phyloP scores from a whole-genome alignment of 2,329 filamentous ascomycete species.

The Apiospora rasikravindrae region DNA sequence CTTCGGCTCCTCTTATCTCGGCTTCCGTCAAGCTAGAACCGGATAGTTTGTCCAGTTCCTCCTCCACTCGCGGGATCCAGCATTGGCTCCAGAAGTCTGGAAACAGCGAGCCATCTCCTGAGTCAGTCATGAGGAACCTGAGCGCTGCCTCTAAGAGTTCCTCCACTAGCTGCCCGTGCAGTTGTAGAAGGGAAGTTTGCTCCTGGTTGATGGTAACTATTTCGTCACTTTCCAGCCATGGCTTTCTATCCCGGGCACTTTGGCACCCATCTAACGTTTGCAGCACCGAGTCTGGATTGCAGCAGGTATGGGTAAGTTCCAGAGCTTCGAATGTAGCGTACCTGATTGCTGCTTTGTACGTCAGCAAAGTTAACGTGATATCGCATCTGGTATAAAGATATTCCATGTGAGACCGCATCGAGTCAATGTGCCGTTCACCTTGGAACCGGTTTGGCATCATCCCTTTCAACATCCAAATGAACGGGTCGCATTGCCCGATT shows the following conservation, averaged over 20 bases:
- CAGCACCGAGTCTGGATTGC: background rate
- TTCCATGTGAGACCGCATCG: too few species aligned
- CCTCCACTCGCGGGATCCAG: conserved; percentile 4
- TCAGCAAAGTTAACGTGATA: background rate
- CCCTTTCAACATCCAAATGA: conserved; percentile 18
- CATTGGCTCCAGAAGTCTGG: background rate
- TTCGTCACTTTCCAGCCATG: background rate
- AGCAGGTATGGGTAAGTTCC: background rate
- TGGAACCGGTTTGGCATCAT: background rate
- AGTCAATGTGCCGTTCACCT: too few species aligned
- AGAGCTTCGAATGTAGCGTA: background rate
- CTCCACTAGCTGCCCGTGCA: conserved; percentile 12
- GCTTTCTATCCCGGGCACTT: background rate
- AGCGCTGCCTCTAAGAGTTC: conserved; percentile 17
- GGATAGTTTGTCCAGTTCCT: conserved; percentile 12
- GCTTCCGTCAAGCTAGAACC: background rate
- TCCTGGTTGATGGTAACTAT: conserved; percentile 9
- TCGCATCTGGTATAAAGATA: background rate
- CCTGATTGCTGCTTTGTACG: background rate
- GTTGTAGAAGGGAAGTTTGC: background rate
- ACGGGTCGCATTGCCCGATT: conserved; percentile 5
- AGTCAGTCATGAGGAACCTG: background rate
- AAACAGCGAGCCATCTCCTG: background rate
- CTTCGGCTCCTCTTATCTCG: conserved; percentile 9
- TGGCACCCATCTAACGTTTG: too few species aligned